phyloP scores from a whole-genome alignment of 345 rosid species.

The Dovyalis caffra region DNA sequence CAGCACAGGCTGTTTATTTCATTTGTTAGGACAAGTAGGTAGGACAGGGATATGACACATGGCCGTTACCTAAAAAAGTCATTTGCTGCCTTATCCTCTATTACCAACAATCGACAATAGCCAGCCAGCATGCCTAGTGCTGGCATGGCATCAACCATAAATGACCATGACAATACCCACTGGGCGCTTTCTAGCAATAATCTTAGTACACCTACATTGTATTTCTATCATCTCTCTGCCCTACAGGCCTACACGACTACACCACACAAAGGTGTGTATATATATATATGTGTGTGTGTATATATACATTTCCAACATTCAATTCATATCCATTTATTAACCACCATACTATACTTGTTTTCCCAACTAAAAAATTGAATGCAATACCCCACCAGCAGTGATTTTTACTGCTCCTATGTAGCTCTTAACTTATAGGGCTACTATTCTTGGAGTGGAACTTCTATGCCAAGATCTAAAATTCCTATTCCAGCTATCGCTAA shows the following conservation, averaged over 20 bases:
- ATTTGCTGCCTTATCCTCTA: constrained; percentile 9
- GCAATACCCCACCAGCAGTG: too few species aligned
- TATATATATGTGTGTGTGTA: too few species aligned
- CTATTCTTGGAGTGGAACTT: too few species aligned
- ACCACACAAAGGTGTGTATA: too few species aligned
- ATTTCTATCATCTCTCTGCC: constrained; percentile 2
- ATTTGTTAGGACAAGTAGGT: constrained; percentile 13
- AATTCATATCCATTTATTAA: constrained; percentile 9
- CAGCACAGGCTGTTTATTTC: constrained; percentile 17
- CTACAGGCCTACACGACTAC: background rate
- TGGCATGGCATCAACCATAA: constrained; percentile 10
- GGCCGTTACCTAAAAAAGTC: constrained; percentile 26
- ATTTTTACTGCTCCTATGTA: too few species aligned
- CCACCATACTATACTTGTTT: background rate
- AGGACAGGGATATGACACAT: constrained; percentile 14
- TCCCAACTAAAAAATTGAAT: background rate
- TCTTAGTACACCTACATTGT: background rate
- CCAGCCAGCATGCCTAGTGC: constrained; percentile 13
- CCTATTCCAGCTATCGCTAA: too few species aligned
- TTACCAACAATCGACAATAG: background rate
- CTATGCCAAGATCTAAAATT: too few species aligned
- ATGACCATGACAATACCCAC: background rate
- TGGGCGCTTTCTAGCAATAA: too few species aligned
- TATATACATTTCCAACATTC: background rate
- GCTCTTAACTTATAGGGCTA: too few species aligned